Conservation (phyloP, 2,329 filamentous ascomycete species). For the Xylariaceae sp. region DNA sequence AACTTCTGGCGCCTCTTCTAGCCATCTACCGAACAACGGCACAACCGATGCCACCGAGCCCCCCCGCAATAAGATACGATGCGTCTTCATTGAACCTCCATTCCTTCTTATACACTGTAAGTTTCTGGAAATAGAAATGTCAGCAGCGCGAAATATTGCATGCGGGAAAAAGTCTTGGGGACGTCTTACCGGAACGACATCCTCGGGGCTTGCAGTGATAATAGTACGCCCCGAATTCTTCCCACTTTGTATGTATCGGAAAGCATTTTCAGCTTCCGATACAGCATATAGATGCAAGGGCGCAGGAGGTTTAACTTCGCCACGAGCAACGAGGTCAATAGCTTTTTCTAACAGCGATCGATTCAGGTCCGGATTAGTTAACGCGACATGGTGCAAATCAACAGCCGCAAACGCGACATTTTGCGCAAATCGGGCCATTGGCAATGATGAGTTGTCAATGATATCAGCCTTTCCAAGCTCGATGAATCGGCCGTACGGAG, state of each 20-base stretch:
- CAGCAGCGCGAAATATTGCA: too few relatives aligned
- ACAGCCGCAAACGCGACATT: slow-evolving; percentile 10
- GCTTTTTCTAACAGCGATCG: neutral
- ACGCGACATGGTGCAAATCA: slow-evolving; percentile 5
- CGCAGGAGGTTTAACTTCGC: neutral
- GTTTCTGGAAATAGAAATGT: too few relatives aligned
- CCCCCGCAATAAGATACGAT: too few relatives aligned
- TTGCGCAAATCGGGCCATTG: slow-evolving; percentile 43
- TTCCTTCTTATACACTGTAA: too few relatives aligned
- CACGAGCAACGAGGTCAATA: neutral
- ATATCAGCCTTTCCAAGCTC: slow-evolving; percentile 43
- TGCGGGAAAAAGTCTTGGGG: too few relatives aligned
- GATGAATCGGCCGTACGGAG: slow-evolving; percentile 22
- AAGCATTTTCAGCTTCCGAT: slow-evolving; percentile 13
- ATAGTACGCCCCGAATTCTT: slow-evolving; percentile 15
- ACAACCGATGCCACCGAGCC: too few relatives aligned
- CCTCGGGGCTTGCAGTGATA: neutral
- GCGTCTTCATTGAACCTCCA: too few relatives aligned
- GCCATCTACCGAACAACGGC: too few relatives aligned
- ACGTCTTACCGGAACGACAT: slow-evolving; percentile 10
- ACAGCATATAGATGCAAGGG: slow-evolving; percentile 4
- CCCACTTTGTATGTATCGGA: slow-evolving; percentile 14
- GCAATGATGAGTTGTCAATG: slow-evolving; percentile 39
- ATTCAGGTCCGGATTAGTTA: neutral
- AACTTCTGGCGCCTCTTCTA: too few relatives aligned